Conservation (phyloP, 2,329 filamentous ascomycete species). For the Phialemoniopsis sp. region DNA sequence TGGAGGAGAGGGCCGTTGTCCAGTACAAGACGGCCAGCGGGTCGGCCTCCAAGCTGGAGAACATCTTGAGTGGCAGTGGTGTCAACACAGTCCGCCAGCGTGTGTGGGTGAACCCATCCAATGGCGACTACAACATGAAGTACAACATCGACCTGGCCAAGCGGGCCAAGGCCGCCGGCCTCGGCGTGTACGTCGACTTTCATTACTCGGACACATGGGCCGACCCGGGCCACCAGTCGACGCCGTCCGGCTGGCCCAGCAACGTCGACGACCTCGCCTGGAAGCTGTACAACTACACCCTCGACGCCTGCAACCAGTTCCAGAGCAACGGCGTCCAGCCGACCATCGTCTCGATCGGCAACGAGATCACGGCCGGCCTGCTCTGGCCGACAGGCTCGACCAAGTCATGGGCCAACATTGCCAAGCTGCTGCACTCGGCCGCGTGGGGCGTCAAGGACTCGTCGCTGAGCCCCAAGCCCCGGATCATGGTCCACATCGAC, state of each 20-base stretch:
- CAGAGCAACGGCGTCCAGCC: conserved; percentile 49
- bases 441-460: conserved; percentile 63
- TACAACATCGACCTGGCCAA: conserved; percentile 68
- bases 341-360: conserved; percentile 65
- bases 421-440: conserved; percentile 59
- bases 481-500: conserved; percentile 64
- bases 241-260: conserved; percentile 60
- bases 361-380: conserved; percentile 66
- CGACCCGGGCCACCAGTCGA: conserved; percentile 59
- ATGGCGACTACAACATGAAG: conserved; percentile 60
- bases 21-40: conserved; percentile 56
- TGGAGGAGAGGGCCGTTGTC: conserved; percentile 59
- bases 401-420: conserved; percentile 49
- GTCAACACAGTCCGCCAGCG: conserved; percentile 69
- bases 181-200: conserved; percentile 59
- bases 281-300: conserved; percentile 67
- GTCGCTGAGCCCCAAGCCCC: conserved; percentile 37
- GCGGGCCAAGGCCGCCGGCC: conserved; percentile 57
- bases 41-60: conserved; percentile 49
- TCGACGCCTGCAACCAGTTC: conserved; percentile 57
- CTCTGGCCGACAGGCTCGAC: conserved; percentile 58
- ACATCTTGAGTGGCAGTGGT: conserved; percentile 56
- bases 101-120: conserved; percentile 64
- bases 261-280: conserved; percentile 54
- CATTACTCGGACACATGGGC: conserved; percentile 71